Evolutionary conservation across 2,329 filamentous ascomycete genomes (phyloP), one percentile per base, ranked within the genome.

Genomic region (Fusarium chaquense): DNA sequence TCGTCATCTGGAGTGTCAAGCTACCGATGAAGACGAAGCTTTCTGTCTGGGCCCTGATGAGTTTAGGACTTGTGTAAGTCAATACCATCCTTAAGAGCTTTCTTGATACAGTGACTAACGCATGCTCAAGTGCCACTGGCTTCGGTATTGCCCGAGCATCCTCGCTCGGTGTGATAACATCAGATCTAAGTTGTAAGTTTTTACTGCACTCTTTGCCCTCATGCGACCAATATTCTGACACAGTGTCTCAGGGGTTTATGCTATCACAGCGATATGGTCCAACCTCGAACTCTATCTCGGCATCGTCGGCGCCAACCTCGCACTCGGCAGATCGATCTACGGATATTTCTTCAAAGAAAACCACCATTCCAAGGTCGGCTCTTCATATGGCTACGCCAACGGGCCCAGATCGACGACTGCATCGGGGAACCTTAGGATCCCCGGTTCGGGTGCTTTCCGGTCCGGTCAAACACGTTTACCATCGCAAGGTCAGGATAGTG

Each of bases 231-330:
- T 18, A 28, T 44, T 12, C 24, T 40, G 20, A 26, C 5, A 5
- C 2, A 2, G 1, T 3, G 20, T 13, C 20, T 8, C 16, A 79
- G 78, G 74, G 62, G 69, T 74, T 7, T 79, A 78, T 44, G 74
- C 73, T 38, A 76, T 78, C 13, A 76, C 78, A 2, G 80, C 79
- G 30, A 79, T 80, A 40, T 82, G 79, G 79, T 80, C 76, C 15
- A 75, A 80, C 12, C 66, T 80, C 45, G 80, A 82, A 64, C 75
- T 78, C 0, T 77, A 77, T 26, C 70, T 82, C 1, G 80, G 79
- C 28, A 80, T 81, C 20, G 75, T 80, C 9, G 78, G 77, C n/a
- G 80, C 71, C 32, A 77, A 77, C 22, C 73, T 77, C 8, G 65
- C 70, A 9, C 65, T 73, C 6, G 61, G 70, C n/a, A 65, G 70